phyloP scores from a whole-genome alignment of 371 early-diverging fungal genomes.

The Mucor sp. region DNA sequence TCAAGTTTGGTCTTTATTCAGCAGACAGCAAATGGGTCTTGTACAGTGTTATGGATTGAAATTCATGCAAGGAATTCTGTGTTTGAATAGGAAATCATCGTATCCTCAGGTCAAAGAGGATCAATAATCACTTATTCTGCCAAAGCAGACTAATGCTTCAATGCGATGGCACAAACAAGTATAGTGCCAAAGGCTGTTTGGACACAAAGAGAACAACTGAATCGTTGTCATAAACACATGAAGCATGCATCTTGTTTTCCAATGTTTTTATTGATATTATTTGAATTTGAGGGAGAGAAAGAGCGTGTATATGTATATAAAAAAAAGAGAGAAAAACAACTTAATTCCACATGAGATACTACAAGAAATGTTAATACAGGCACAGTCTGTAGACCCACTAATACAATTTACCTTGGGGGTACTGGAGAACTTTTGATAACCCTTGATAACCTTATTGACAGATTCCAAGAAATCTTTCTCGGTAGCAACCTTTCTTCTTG shows the following conservation, averaged over 20 bases:
- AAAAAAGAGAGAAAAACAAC: constrained; percentile 5
- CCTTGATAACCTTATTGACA: constrained; percentile 99
- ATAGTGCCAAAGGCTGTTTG: background rate
- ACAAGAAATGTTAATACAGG: background rate
- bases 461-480: constrained; percentile 99
- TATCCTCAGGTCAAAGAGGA: too few relatives aligned
- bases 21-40: background rate
- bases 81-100: background rate
- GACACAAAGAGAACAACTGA: background rate
- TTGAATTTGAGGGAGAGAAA: constrained; percentile 2
- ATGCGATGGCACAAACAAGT: background rate
- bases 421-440: constrained; percentile 96
- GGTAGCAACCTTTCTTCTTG: constrained; percentile 98
- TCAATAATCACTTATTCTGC: too few relatives aligned
- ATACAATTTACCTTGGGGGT: constrained; percentile 75
- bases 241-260: background rate
- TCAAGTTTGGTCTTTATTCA: background rate
- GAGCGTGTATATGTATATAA: constrained; percentile 4
- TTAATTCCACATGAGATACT: constrained; percentile 64
- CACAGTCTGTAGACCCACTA: too few relatives aligned
- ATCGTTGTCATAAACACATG: background rate
- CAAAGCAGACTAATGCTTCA: too few relatives aligned
- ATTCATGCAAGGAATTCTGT: background rate
- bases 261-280: constrained; percentile 8
- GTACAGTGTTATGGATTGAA: background rate